Percentiles rank a stretch among this genome's conserved stretches.
These are phyloP conservation scores for Pichia paraexigua DNA, from an alignment of 805 yeast genomes.

Conservation along the genomic window DNA sequence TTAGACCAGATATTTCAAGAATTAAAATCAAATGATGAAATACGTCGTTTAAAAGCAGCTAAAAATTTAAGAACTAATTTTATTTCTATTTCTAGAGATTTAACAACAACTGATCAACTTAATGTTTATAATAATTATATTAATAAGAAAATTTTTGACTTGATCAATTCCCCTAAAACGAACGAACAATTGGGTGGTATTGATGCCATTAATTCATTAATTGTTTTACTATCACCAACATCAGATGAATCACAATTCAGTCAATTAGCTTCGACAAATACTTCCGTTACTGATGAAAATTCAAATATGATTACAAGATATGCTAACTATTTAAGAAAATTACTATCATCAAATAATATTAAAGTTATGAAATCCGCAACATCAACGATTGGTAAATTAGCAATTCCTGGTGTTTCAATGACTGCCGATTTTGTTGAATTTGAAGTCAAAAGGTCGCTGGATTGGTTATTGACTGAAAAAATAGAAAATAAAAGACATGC, in stretches of 20 bases:
- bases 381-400: conserved; percentile 76
- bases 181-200: conserved; percentile 82
- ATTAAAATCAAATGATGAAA: conserved; percentile 36
- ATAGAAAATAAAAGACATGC: conserved; percentile 86
- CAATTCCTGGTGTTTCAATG: conserved; percentile 80
- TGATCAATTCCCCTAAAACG: conserved; percentile 67
- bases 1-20: conserved; percentile 47
- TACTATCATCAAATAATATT: conserved; percentile 74
- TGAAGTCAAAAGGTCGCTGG: conserved; percentile 83
- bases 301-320: conserved; percentile 84
- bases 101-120: conserved; percentile 68
- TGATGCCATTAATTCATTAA: conserved; percentile 79
- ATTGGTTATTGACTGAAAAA: conserved; percentile 84
- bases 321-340: conserved; percentile 78
- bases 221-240: conserved; percentile 74
- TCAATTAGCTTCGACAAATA: conserved; percentile 28
- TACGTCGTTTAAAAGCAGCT: conserved; percentile 49
- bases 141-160: conserved; percentile 78
- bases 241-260: conserved; percentile 24
- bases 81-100: conserved; percentile 66
- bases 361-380: conserved; percentile 86
- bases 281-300: conserved; percentile 47
- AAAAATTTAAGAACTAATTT: conserved; percentile 63
- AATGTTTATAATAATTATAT: conserved; percentile 76
- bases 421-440: conserved; percentile 91